phyloP scores from a whole-genome alignment of 106 monocot species.

The Xerophyta viscosa region DNA sequence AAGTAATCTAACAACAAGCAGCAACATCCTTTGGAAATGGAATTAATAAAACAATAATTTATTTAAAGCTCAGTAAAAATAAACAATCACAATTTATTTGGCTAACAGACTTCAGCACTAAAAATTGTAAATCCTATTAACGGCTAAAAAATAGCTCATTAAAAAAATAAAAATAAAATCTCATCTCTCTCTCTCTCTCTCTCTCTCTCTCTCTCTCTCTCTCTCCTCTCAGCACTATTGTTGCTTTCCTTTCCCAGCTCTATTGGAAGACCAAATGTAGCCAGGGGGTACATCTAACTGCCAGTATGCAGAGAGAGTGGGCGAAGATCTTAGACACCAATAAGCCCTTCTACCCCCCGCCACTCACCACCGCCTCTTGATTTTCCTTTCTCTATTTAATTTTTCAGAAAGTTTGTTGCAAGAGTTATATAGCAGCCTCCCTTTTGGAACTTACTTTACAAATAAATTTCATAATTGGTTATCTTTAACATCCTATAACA shows the following conservation, averaged over 20 bases:
- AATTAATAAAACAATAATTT: neutral
- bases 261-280: slow-evolving; percentile 25
- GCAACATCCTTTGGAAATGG: neutral
- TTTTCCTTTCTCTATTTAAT: neutral
- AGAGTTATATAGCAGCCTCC: too few species aligned
- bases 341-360: neutral
- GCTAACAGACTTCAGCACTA: too few species aligned
- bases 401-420: too few species aligned
- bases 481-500: too few species aligned
- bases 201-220: slow-evolving; percentile 4
- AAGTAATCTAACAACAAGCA: neutral
- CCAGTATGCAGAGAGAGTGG: slow-evolving; percentile 6
- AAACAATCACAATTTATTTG: too few species aligned
- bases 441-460: too few species aligned
- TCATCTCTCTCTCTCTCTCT: neutral
- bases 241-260: neutral
- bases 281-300: slow-evolving; percentile 13
- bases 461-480: too few species aligned
- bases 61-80: neutral
- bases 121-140: too few species aligned
- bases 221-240: slow-evolving; percentile 3
- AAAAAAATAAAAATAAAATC: too few species aligned
- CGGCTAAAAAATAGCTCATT: too few species aligned
- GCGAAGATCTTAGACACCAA: neutral
- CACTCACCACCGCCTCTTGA: neutral